Base-by-base conservation (phyloP, 2,329 filamentous ascomycete species). In the Boeremia lycopersici region DNA sequence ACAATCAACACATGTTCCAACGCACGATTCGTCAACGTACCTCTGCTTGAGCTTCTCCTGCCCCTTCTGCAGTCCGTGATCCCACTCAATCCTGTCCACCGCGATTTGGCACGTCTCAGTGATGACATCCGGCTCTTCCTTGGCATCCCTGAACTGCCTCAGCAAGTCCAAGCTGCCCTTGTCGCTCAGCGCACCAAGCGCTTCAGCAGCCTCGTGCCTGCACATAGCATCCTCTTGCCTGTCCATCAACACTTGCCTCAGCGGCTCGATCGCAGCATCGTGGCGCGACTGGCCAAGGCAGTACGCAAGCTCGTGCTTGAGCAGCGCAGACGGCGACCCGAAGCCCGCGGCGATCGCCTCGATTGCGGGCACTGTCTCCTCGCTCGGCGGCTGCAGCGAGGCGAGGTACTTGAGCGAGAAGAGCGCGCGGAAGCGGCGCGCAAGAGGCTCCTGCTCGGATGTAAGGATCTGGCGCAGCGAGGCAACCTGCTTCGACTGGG, bases 391-490 rank as follows among this genome's bases (percentile, higher is more conserved):
- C 33, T 82, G 75, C 61, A 87, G 84, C 54, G 85, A 87, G 42
- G 95, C 93, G 57, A 98, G 81, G 75, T 98, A 90, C 80, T 99
- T 99, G 57, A 99, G 87, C 15, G 93, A 97, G 81, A 99, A 99
- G 66, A 99, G 89, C 38, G 95, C 93, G 68, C 95, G 91, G 79
- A 98, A 99, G 61, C 95, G 91, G 61, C 91, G 83, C 34, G 93
- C 89, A 49, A 99, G 89, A 40, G 93, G 87, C 59, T 90, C 89
- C 12, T 84, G 78, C 79, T 98, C 95, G 43, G 89, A 89, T 67
- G 84, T 88, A 56, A 99, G 86, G 56, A 88, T 89, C 69, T 89
- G 84, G 70, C 91, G 88, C 47, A 96, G 83, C 54, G 82, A 79
- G 52, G 79, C 69, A 64, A 91, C 82, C 40, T 85, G 86, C 10